Evolutionary conservation across 768 basidiomycete genomes (phyloP).

Genomic region (Exidia glandulosa): DNA sequence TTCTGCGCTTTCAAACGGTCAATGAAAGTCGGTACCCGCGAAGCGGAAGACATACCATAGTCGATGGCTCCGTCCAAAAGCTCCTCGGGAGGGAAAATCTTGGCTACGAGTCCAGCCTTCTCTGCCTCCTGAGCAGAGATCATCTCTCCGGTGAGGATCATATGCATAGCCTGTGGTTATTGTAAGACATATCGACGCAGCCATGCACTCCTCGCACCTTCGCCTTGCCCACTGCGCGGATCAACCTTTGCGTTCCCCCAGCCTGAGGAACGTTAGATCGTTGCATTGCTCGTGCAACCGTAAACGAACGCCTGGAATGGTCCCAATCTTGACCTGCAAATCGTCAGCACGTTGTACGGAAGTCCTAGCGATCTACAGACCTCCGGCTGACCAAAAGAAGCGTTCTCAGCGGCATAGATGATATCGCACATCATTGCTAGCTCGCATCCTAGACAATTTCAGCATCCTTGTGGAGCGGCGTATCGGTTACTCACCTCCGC

Average conservation of each 20-base stretch:
- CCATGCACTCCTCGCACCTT: background rate
- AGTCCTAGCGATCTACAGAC: background rate
- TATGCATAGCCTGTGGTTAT: conserved; percentile 68
- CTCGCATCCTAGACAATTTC: conserved; percentile 68
- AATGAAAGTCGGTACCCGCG: background rate
- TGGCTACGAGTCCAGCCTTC: background rate
- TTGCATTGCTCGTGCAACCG: background rate
- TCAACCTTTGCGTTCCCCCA: conserved; percentile 87
- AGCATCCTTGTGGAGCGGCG: background rate
- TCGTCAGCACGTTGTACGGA: background rate
- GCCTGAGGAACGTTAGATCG: background rate
- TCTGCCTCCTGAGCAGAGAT: conserved; percentile 76
- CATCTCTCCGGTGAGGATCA: conserved; percentile 78
- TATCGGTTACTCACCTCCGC: conserved; percentile 33
- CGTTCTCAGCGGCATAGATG: conserved; percentile 80
- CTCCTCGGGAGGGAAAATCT: conserved; percentile 66
- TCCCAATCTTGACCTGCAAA: conserved; percentile 67
- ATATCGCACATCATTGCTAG: conserved; percentile 96
- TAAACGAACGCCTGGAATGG: conserved; percentile 69
- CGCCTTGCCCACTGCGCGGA: conserved; percentile 79
- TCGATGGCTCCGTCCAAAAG: conserved; percentile 82
- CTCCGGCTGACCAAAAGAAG: conserved; percentile 91
- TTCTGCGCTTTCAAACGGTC: conserved; percentile 41
- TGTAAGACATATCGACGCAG: background rate
- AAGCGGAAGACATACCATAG: background rate